Conservation (phyloP, 495 filamentous ascomycete species). For the Penicillium goetzii region DNA sequence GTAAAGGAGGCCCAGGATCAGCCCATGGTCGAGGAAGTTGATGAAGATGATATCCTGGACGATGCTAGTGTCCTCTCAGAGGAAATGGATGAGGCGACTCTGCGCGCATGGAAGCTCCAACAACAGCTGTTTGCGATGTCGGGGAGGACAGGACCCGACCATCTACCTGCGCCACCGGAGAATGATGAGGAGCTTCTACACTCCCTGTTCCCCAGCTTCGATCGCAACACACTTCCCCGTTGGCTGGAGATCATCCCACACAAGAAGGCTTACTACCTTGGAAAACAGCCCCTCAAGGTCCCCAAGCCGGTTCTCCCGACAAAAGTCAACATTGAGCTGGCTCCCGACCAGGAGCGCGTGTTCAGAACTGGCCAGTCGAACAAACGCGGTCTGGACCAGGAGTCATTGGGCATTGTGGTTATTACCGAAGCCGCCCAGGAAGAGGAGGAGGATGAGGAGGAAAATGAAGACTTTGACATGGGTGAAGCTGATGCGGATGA, state of each 20-base stretch:
- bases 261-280: slow-evolving; percentile 70
- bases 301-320: slow-evolving; percentile 82
- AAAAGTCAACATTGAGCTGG: slow-evolving; percentile 84
- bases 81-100: slow-evolving; percentile 50
- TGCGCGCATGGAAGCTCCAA: slow-evolving; percentile 55
- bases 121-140: slow-evolving; percentile 58
- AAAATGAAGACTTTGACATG: slow-evolving; percentile 61
- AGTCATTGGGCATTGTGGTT: slow-evolving; percentile 58
- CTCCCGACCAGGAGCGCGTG: slow-evolving; percentile 74
- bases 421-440: slow-evolving; percentile 57
- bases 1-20: slow-evolving; percentile 36
- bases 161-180: slow-evolving; percentile 61
- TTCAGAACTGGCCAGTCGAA: slow-evolving; percentile 68
- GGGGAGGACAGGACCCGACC: slow-evolving; percentile 37
- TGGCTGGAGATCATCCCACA: slow-evolving; percentile 77
- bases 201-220: slow-evolving; percentile 70
- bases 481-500: slow-evolving; percentile 58
- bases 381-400: slow-evolving; percentile 60
- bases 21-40: slow-evolving; percentile 33
- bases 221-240: slow-evolving; percentile 62
- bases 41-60: slow-evolving; percentile 44
- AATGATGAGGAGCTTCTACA: slow-evolving; percentile 69
- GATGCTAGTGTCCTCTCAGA: slow-evolving; percentile 37
- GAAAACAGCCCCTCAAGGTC: slow-evolving; percentile 69
- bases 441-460: slow-evolving; percentile 59